These are phyloP conservation scores for Solanum dulcamara DNA, from an alignment of 257 asterid genomes.

Conservation along the genomic window DNA sequence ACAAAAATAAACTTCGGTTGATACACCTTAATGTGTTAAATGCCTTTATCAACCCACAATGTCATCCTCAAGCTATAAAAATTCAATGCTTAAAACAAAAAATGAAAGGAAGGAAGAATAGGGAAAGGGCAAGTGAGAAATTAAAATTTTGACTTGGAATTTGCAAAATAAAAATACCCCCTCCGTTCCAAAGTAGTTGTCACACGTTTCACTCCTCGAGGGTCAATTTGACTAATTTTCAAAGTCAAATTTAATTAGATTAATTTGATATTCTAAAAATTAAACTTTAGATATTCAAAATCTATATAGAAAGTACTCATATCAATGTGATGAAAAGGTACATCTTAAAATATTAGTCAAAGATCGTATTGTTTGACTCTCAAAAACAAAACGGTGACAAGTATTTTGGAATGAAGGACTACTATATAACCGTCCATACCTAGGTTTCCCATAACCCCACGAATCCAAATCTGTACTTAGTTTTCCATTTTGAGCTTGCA, in stretches of 20 bases:
- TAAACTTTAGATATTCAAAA: no score
- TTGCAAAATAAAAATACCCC: neutral
- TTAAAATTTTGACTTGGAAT: neutral
- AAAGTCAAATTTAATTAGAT: no score
- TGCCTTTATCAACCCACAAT: neutral
- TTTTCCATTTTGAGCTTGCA: neutral
- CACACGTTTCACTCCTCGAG: no score
- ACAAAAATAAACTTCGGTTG: neutral
- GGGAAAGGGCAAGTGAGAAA: neutral
- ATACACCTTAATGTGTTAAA: neutral
- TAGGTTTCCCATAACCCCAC: neutral
- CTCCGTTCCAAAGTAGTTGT: no score
- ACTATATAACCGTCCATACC: neutral
- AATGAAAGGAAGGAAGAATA: neutral
- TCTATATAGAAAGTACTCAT: no score
- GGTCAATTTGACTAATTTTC: no score
- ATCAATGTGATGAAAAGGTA: no score
- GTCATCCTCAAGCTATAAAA: neutral
- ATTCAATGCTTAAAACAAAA: neutral
- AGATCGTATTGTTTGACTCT: no score
- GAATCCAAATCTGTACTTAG: neutral
- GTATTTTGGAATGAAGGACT: no score
- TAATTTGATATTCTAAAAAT: no score
- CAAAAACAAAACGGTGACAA: no score
- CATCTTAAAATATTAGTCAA: no score